Evolutionary conservation across 441 rosid species (phyloP), one percentile per base, ranked within the genome.

Genomic region (Flueggea neowawraea): DNA sequence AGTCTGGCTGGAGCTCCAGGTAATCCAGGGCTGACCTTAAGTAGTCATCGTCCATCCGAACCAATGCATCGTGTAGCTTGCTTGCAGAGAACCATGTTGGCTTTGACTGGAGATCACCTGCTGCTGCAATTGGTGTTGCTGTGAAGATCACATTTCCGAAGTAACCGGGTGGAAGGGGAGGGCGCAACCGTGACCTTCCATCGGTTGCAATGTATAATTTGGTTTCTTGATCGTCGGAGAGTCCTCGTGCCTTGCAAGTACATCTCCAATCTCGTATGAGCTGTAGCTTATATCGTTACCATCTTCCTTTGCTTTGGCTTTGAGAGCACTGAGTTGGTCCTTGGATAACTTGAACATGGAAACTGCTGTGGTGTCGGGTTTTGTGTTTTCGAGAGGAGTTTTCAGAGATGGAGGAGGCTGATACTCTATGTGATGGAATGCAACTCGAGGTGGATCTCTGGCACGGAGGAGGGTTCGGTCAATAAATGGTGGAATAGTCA

Each of bases 11-110:
- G 69, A 87, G 84, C 82, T 94, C 99, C 7, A 91, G 78, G 84
- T 77, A 94, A 81, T 94, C 99, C 22, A 94, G 95, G 62, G 99
- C 99, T 47, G 99, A 94, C 79, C 89, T 87, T 50, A 90, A 69
- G 68, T 94, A 91, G 36, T 83, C 85, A 22, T 94, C 63, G 69
- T 89, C 97, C 96, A 89, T 94, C 36, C 88, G 79, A 59, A 39
- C 86, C 83, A 91, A 63, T 12, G 94, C 94, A 59, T 83, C 92
- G 16, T 91, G 95, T 60, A 91, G 86, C 53, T 74, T 73, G n/a
- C 89, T 62, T 1, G 97, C 98, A 57, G 91, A 91, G 63, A 75
- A 90, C 97, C 98, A 94, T 14, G 84, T 89, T 10, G 96, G 96
- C 67, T 87, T 90, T 16, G 89, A 81, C 52, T 62, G 64, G 60